Percentiles rank a stretch among this genome's conserved stretches.
Evolutionary conservation across 805 yeast species (phyloP).

Genomic region (Lachancea fermentati): DNA sequence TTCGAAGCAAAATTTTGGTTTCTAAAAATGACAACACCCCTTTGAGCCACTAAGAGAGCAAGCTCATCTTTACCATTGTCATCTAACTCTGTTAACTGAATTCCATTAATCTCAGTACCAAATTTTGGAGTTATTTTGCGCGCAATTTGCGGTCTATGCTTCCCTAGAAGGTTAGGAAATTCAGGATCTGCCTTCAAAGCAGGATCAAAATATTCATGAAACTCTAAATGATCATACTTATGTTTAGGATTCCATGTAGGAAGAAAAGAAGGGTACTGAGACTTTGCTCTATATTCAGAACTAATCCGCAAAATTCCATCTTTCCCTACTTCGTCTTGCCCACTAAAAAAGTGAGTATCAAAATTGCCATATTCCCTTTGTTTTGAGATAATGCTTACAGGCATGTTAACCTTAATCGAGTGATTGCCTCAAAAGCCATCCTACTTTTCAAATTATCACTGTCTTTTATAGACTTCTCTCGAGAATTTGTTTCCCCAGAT

Average conservation of each 20-base stretch:
- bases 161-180: conserved; percentile 16
- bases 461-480: too few species aligned
- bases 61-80: conserved; percentile 59
- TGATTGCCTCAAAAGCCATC: too few species aligned
- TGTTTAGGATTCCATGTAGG: conserved; percentile 27
- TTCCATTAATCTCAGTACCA: conserved; percentile 57
- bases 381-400: background rate
- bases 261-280: conserved; percentile 28
- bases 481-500: background rate
- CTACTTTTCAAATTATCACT: too few species aligned
- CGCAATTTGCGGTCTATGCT: conserved; percentile 8
- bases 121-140: conserved; percentile 59
- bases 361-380: conserved; percentile 26
- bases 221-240: conserved; percentile 15
- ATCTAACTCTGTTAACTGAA: conserved; percentile 52
- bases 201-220: conserved; percentile 17
- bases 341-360: conserved; percentile 21
- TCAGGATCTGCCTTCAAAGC: conserved; percentile 19
- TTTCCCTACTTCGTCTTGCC: conserved; percentile 26
- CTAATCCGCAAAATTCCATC: conserved; percentile 24
- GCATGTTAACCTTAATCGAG: background rate
- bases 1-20: conserved; percentile 58
- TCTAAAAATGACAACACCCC: conserved; percentile 64
- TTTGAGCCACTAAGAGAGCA: conserved; percentile 62
- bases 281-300: conserved; percentile 16